Base-by-base conservation (phyloP, 2,329 filamentous ascomycete species). In the Fusarium sp. region DNA sequence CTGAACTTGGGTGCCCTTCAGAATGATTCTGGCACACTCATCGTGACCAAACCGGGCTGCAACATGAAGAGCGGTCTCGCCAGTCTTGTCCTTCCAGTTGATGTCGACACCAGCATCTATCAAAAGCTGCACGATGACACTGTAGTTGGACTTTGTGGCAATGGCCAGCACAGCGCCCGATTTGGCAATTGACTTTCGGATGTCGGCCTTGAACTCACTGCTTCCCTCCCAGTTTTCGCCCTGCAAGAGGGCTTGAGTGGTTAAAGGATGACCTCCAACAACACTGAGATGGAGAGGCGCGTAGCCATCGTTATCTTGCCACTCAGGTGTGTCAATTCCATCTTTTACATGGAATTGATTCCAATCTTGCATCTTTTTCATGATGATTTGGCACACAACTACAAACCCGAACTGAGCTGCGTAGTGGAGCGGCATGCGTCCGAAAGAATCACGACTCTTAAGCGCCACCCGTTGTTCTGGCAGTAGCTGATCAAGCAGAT, bases 361-460 rank as follows among this genome's bases (percentile, higher is more conserved):
- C 95, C 95, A 98, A 24, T 90, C 87, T 77, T 95, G 92, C 90
- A 99, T 95, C 74, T 92, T 91, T 68, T 91, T 90, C 82, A 98
- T 95, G 71, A 98, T 87, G 24, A 95, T 86, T 76, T 97, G 88
- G 76, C 94, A 97, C 11, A 98, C 91, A n/a, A 94, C 88, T 5
- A 96, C 92, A 73, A 98, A 94, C 4, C 96, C 96, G 76, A 97
- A 97, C 77, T 98, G 94, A 0, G 96, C 95, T 4, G 94, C 94
- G 77, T 98, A 98, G 78, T 98, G 95, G 13, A 98, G 85, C 2
- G 95, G 94, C 15, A 95, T 86, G 6, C 95, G 91, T 4, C 94
- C 95, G 63, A 95, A 92, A 0, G 90, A 86, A 79, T 98, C 95
- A 62, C 87, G 89, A 14, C 88, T 87, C 50, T 87, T 83, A 13